Evolutionary conservation across 2,329 filamentous ascomycete genomes (phyloP).

Genomic region (Coniochaeta hoffmannii): DNA sequence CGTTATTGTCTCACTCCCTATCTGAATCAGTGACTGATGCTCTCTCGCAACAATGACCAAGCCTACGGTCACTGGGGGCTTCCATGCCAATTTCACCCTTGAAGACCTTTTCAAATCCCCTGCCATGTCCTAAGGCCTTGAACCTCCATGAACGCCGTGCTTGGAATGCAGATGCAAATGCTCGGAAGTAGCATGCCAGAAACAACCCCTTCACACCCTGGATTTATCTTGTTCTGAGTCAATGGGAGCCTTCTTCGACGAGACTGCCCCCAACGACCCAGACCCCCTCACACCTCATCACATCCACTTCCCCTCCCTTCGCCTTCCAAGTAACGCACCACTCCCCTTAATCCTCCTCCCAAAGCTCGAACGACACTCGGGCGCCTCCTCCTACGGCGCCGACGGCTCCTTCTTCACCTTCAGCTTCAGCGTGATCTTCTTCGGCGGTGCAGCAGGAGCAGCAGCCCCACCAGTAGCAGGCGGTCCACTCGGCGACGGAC

Average conservation of each 20-base stretch:
- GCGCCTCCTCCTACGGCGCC: neutral
- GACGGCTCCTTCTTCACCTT: conserved; percentile 2
- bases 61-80: neutral
- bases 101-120: neutral
- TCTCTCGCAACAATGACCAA: neutral
- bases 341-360: neutral
- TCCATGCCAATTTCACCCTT: neutral
- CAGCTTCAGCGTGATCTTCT: neutral
- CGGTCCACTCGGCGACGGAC: neutral
- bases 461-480: neutral
- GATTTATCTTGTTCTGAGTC: too few species aligned
- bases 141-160: neutral
- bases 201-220: too few species aligned
- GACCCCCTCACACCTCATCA: neutral
- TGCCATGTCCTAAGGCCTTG: neutral
- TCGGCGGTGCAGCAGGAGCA: neutral
- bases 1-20: neutral
- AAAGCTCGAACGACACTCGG: neutral
- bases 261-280: too few species aligned
- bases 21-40: neutral
- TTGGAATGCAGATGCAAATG: neutral
- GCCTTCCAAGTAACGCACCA: neutral
- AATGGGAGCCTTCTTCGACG: too few species aligned
- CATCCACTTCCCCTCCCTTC: neutral
- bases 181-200: neutral